Base-by-base conservation (phyloP, 2,329 filamentous ascomycete species). In the Arthrinium phaeospermum region DNA sequence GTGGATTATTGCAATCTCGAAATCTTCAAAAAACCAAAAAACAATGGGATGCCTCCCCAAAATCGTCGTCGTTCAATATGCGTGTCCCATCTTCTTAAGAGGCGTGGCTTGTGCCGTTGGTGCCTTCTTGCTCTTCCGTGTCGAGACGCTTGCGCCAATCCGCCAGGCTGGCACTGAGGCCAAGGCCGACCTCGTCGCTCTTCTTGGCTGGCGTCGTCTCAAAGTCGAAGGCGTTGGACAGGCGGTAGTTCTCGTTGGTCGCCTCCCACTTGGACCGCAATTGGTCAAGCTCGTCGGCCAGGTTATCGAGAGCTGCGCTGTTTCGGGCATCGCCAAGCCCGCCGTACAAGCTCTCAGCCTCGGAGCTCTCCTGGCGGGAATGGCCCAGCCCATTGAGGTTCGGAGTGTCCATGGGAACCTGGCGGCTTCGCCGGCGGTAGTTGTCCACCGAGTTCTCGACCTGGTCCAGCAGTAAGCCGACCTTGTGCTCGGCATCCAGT, bases 401-500 rank as follows among this genome's bases (percentile, higher is more conserved):
- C 7, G 77, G 82, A 78, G 70, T 77, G 74, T 85, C 84, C 72
- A 85, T 90, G 73, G 82, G 84, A 68, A 82, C 82, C 75, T 90
- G 88, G 51, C 91, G 88, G 77, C 90, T 92, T 73, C 89, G 94
- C 53, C 96, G 93, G 71, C 96, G 93, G 82, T 98, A 98, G 81
- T 94, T 97, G 83, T 96, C 95, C 22, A 99, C 96, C 4, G 94
- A 97, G 53, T 91, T 91, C 82, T 97, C 96, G 49, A 99, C 95
- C 80, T 98, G 96, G 81, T 98, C 95, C 16, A 99, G 91, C 69
- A 99, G 90, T 78, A 98, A 89, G 45, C 94, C 94, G 30, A 99
- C 96, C 79, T 97, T 97, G 75, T 94, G 91, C 84, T 99, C 96
- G 0, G 96, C 96, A 81, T 98, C 96, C 70, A 90, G 87, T 7